A percentile compares a stretch with the other conserved stretches of the same genome.
phyloP scores from a whole-genome alignment of 1,139 yeast species.

The Kodamaea alishanica region DNA sequence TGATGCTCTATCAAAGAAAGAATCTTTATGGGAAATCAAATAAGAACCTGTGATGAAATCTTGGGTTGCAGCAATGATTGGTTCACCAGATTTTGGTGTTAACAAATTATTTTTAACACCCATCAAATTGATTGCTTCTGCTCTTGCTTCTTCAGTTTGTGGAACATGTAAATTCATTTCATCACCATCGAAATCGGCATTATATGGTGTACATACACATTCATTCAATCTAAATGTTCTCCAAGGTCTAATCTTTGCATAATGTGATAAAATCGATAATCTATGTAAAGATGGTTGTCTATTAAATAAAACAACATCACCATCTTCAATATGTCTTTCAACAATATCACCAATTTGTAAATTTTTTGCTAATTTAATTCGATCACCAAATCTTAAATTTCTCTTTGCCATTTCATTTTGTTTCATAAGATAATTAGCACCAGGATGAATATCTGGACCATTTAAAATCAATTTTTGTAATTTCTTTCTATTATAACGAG shows the following conservation, averaged over 20 bases:
- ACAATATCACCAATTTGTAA: conserved; percentile 87
- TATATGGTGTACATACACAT: conserved; percentile 98
- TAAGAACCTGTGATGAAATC: conserved; percentile 98
- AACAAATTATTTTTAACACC: conserved; percentile 93
- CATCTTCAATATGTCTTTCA: conserved; percentile 97
- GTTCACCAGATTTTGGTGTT: conserved; percentile 98
- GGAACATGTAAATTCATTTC: conserved; percentile 99
- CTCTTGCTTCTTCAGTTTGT: conserved; percentile 97
- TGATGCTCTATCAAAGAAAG: conserved; percentile 85
- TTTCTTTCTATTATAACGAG: conserved; percentile 79
- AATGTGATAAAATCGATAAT: conserved; percentile 89
- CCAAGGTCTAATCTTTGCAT: conserved; percentile 97
- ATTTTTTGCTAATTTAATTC: conserved; percentile 70
- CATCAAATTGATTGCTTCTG: conserved; percentile 96
- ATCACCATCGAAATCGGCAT: conserved; percentile 99
- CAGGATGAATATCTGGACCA: conserved; percentile 92
- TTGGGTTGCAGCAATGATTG: conserved; percentile 98
- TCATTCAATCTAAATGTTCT: conserved; percentile 95
- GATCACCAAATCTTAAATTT: conserved; percentile 84
- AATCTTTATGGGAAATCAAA: conserved; percentile 86
- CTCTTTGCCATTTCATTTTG: conserved; percentile 83
- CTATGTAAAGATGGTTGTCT: conserved; percentile 98
- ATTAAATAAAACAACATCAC: conserved; percentile 91
- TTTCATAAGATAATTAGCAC: conserved; percentile 88
- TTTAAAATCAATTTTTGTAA: conserved; percentile 68